Conservation (phyloP, 192 early-diverging fungal genomes). For the Endogone sp. region DNA sequence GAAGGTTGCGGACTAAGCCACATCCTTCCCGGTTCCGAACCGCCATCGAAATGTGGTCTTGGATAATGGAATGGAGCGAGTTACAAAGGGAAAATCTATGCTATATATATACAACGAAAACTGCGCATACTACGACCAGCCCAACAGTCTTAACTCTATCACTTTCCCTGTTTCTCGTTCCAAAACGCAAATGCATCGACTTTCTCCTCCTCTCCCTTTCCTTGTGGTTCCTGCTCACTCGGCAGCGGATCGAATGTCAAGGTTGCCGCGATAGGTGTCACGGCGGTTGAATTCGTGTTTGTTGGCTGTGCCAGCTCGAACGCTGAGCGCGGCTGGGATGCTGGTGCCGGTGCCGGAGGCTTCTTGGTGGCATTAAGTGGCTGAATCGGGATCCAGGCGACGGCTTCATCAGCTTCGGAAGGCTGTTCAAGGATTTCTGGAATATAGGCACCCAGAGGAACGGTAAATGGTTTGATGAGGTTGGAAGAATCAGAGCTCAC, state of each 20-base stretch:
- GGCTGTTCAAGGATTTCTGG: slow-evolving; percentile 4
- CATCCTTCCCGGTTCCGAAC: too few species aligned
- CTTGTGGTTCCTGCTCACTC: not conserved
- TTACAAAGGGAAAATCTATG: too few species aligned
- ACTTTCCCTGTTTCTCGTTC: slow-evolving; percentile 23
- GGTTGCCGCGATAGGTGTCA: not conserved
- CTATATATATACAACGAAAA: too few species aligned
- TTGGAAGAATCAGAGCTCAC: too few species aligned
- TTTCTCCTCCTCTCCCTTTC: slow-evolving; percentile 17
- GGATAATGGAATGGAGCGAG: too few species aligned
- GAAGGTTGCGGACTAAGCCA: too few species aligned
- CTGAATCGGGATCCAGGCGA: slow-evolving; percentile 17
- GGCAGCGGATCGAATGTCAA: not conserved
- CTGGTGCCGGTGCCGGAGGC: slow-evolving; percentile 14
- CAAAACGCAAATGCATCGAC: slow-evolving; percentile 37
- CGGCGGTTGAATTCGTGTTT: not conserved
- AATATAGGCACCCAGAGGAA: too few species aligned
- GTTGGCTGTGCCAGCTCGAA: not conserved
- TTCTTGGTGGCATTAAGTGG: slow-evolving; percentile 12
- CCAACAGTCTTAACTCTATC: too few species aligned
- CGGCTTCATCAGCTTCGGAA: slow-evolving; percentile 5
- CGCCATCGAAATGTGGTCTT: too few species aligned
- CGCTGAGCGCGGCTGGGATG: slow-evolving; percentile 8
- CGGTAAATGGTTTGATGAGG: too few species aligned
- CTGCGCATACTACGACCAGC: too few species aligned